These are phyloP conservation scores for Myriosclerotinia duriaeana DNA, from an alignment of 2,329 filamentous ascomycete genomes.

Conservation along the genomic window DNA sequence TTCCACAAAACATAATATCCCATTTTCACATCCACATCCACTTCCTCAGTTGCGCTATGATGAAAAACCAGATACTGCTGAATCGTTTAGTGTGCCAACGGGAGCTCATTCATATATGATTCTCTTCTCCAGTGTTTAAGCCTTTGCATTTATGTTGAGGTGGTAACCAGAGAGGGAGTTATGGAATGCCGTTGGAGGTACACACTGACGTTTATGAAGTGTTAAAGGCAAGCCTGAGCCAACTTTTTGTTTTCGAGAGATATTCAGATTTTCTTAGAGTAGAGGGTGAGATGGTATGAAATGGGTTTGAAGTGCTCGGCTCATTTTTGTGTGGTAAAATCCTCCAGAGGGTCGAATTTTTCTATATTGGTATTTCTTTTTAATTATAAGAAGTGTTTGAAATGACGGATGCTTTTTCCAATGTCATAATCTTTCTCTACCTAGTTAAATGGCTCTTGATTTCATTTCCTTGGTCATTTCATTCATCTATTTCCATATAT, in stretches of 20 bases:
- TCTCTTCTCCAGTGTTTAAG: slow-evolving; percentile 24
- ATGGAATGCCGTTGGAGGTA: slow-evolving; percentile 33
- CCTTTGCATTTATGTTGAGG: slow-evolving; percentile 51
- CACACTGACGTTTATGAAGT: slow-evolving; percentile 38
- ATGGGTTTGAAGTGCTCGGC: neutral
- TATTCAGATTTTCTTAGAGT: neutral
- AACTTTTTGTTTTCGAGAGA: slow-evolving; percentile 13
- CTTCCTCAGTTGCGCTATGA: slow-evolving; percentile 52
- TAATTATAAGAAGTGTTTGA: neutral
- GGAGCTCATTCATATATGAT: slow-evolving; percentile 32
- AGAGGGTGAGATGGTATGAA: neutral
- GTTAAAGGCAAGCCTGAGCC: slow-evolving; percentile 67
- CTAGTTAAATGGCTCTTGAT: neutral
- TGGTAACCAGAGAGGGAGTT: slow-evolving; percentile 40
- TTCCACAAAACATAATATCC: too few relatives aligned
- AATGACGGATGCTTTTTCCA: neutral
- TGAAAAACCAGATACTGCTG: slow-evolving; percentile 75
- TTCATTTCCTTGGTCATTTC: neutral
- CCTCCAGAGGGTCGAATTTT: too few relatives aligned
- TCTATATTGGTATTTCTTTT: too few relatives aligned
- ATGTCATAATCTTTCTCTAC: neutral
- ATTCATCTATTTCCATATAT: neutral
- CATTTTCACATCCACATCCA: neutral
- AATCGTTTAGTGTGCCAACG: slow-evolving; percentile 47
- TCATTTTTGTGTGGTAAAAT: neutral